Evolutionary conservation across 192 early-diverging fungal genomes (phyloP).

Genomic region (Backusella sp.): DNA sequence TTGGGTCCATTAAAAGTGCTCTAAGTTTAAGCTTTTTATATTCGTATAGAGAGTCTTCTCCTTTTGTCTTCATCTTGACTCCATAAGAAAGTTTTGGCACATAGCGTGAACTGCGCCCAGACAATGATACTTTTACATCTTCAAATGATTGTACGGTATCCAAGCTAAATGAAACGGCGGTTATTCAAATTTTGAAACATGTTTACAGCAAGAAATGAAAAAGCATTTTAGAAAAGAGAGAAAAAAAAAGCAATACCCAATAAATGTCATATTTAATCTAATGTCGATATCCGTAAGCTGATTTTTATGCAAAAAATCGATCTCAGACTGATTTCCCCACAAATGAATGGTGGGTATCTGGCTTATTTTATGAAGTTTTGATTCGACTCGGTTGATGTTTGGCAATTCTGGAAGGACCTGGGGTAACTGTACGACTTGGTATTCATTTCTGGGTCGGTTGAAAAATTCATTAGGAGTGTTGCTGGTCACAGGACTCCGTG

Average conservation of each 20-base stretch:
- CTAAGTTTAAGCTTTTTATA: conserved; percentile 10
- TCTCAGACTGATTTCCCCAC: not conserved
- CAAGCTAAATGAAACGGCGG: not conserved
- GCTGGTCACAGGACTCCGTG: not conserved
- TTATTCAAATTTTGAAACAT: not conserved
- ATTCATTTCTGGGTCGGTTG: not conserved
- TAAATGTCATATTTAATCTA: not conserved
- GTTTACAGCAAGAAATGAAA: not conserved
- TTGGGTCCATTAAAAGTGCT: not conserved
- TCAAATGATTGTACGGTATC: not conserved
- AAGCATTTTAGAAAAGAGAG: not conserved
- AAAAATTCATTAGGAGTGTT: conserved; percentile 11
- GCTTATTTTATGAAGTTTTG: not conserved
- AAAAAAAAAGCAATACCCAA: conserved; percentile 2
- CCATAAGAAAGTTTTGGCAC: conserved; percentile 14
- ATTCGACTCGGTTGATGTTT: not conserved
- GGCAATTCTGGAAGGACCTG: not conserved
- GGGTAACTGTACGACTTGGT: not conserved
- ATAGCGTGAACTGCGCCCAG: conserved; percentile 16
- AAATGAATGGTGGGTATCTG: conserved; percentile 17
- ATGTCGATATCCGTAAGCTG: not conserved
- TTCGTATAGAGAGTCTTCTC: not conserved
- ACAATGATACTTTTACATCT: not conserved
- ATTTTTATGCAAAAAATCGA: conserved; percentile 2
- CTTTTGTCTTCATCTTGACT: not conserved